Evolutionary conservation across 768 basidiomycete genomes (phyloP).

Genomic region (Saitozyma podzolica): DNA sequence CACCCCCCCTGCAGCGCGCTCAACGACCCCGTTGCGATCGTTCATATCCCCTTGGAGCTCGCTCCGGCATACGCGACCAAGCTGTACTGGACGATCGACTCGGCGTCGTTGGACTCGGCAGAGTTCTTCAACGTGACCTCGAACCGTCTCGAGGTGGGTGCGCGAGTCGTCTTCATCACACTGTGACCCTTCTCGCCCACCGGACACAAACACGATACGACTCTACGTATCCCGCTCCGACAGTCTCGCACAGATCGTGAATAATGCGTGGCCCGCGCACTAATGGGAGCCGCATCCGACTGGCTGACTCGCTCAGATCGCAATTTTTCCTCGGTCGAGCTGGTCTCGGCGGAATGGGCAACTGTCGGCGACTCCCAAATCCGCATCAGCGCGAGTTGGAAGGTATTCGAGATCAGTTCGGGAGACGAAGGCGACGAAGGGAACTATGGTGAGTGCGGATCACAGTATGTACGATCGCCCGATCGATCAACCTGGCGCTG

Average conservation of each 20-base stretch:
- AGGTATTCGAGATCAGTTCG: slow-evolving; percentile 42
- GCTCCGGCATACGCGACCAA: slow-evolving; percentile 19
- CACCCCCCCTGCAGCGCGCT: slow-evolving; percentile 22
- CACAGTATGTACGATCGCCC: neutral
- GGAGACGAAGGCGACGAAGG: slow-evolving; percentile 32
- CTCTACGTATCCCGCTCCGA: no score
- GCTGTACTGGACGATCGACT: slow-evolving; percentile 43
- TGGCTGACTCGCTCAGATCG: slow-evolving; percentile 19
- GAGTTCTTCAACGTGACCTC: slow-evolving; percentile 47
- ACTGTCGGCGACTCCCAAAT: slow-evolving; percentile 14
- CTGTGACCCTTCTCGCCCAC: no score
- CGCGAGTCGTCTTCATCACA: no score
- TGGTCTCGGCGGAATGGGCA: slow-evolving; percentile 33
- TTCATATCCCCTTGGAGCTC: slow-evolving; percentile 37
- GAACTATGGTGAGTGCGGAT: slow-evolving; percentile 33
- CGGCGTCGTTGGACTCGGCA: slow-evolving; percentile 17
- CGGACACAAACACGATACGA: no score
- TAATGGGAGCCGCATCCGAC: no score
- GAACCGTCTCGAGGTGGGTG: slow-evolving; percentile 39
- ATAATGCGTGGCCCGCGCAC: no score
- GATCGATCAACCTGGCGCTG: neutral
- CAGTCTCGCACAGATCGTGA: no score
- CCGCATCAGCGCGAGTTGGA: slow-evolving; percentile 33
- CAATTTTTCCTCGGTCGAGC: slow-evolving; percentile 37
- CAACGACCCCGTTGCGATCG: slow-evolving; percentile 33